Percentiles rank a stretch among this genome's conserved stretches.
These are phyloP conservation scores for Byssoonygena ceratinophila DNA, from an alignment of 2,329 filamentous ascomycete species.

Conservation along the genomic window DNA sequence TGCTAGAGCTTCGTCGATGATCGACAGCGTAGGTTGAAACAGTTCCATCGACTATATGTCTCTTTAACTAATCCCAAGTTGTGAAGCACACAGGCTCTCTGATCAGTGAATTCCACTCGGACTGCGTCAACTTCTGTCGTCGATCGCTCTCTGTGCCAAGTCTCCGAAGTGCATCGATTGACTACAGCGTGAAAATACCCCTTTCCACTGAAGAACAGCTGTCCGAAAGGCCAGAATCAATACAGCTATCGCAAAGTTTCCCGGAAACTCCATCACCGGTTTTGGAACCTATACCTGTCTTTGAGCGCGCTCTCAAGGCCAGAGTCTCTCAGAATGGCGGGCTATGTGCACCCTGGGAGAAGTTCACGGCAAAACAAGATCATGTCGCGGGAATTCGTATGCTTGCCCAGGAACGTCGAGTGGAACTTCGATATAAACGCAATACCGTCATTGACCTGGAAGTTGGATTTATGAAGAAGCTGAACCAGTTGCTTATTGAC, in stretches of 20 bases:
- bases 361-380: background rate
- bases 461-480: conserved; percentile 19
- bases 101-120: conserved; percentile 3
- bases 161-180: conserved; percentile 1
- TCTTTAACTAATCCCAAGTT: background rate
- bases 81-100: background rate
- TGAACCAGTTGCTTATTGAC: conserved; percentile 19
- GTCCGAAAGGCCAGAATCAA: background rate
- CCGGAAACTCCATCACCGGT: background rate
- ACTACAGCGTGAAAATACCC: background rate
- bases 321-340: background rate
- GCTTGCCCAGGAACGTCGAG: conserved; percentile 19
- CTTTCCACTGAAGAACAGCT: background rate
- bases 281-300: background rate
- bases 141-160: background rate
- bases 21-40: conserved; percentile 3
- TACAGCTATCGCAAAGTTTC: background rate
- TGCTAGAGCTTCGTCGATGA: background rate
- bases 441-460: conserved; percentile 20
- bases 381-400: conserved; percentile 18
- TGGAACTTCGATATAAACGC: conserved; percentile 20
- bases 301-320: background rate
- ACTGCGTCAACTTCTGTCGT: background rate
- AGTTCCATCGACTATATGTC: background rate
- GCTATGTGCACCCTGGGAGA: background rate